Conservation (phyloP, 2,329 filamentous ascomycete species). For the Helotiales sp. region DNA sequence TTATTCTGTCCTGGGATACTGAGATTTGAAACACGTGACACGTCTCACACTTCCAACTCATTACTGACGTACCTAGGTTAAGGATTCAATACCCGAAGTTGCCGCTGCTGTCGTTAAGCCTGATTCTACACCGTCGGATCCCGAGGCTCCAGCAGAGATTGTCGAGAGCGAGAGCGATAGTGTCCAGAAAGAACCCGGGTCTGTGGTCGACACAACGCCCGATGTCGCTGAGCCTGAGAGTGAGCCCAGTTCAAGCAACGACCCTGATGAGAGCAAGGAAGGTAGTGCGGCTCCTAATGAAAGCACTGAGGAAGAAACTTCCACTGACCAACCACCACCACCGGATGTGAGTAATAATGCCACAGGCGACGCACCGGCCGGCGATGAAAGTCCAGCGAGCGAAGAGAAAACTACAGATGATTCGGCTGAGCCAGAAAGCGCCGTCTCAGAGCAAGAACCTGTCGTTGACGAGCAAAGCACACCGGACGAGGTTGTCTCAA, state of each 20-base stretch:
- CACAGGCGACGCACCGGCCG: slow-evolving; percentile 12
- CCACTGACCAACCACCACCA: neutral
- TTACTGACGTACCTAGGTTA: neutral
- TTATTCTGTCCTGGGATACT: too few relatives aligned
- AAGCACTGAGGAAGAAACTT: neutral
- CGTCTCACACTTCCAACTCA: neutral
- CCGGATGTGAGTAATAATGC: neutral
- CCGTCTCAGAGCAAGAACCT: neutral
- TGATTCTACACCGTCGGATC: neutral
- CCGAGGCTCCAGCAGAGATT: neutral
- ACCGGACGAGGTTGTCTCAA: neutral
- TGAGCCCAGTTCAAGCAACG: neutral
- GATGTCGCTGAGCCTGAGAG: neutral
- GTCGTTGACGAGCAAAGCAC: neutral
- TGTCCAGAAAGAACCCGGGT: neutral
- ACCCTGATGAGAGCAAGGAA: neutral
- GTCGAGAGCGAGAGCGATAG: neutral
- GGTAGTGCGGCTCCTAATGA: neutral
- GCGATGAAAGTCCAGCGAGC: slow-evolving; percentile 2
- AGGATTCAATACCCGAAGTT: neutral
- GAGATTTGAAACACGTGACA: neutral
- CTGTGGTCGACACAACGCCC: neutral
- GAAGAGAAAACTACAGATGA: slow-evolving; percentile 4
- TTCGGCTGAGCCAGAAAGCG: neutral
- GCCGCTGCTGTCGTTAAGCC: neutral